Conservation (phyloP, 805 yeast species). For the Saturnispora galanensis region DNA sequence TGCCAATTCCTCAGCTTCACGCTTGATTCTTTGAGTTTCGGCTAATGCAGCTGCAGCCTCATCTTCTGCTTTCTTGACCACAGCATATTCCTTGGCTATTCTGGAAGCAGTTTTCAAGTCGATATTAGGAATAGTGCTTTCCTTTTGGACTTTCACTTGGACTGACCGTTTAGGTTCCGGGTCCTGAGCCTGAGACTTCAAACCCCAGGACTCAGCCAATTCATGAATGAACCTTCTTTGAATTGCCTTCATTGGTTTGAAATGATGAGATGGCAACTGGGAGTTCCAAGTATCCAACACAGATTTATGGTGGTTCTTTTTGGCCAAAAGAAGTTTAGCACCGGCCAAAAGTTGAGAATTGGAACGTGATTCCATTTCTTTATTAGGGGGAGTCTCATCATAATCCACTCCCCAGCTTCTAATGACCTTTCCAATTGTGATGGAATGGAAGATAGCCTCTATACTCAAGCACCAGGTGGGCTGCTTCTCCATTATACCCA, state of each 20-base stretch:
- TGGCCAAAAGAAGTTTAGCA: conserved; percentile 1
- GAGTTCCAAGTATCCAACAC: conserved; percentile 24
- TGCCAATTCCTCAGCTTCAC: conserved; percentile 21
- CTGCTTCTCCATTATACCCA: conserved; percentile 45
- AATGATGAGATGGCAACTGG: conserved; percentile 36
- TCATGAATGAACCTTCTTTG: conserved; percentile 68
- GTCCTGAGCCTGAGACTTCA: conserved; percentile 70
- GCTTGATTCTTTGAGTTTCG: conserved; percentile 21
- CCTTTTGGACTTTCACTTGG: conserved; percentile 35
- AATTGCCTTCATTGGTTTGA: conserved; percentile 62
- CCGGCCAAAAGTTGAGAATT: conserved; percentile 3
- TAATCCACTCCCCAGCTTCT: conserved; percentile 7
- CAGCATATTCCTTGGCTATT: conserved; percentile 24
- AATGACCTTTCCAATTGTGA: conserved; percentile 6
- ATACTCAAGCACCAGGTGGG: conserved; percentile 58
- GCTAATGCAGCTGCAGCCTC: conserved; percentile 21
- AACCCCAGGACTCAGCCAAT: conserved; percentile 46
- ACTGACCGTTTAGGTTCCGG: conserved; percentile 73
- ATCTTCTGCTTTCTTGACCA: conserved; percentile 22
- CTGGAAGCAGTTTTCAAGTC: conserved; percentile 37
- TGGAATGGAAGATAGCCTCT: conserved; percentile 37
- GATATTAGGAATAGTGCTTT: conserved; percentile 31
- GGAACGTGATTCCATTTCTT: background rate
- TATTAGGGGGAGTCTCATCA: background rate
- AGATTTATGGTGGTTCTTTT: conserved; percentile 2